Evolutionary conservation across 2,329 filamentous ascomycete genomes (phyloP).

Genomic region (Phyllosticta citriasiana): DNA sequence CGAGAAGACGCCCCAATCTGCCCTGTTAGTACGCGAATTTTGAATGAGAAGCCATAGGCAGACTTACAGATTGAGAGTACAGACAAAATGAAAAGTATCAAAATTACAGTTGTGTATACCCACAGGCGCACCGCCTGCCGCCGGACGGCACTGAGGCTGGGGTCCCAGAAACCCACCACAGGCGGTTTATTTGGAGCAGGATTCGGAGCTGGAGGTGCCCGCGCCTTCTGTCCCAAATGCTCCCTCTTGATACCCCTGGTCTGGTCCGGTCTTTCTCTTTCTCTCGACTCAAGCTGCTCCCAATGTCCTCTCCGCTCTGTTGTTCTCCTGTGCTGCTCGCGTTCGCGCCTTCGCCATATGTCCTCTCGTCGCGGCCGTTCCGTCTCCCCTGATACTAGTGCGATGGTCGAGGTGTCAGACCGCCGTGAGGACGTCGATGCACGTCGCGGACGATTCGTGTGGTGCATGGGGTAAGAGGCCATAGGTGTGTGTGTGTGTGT

Average conservation of each 20-base stretch:
- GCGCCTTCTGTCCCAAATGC: neutral
- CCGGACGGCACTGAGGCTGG: slow-evolving; percentile 28
- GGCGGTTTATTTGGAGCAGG: slow-evolving; percentile 10
- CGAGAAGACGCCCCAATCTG: slow-evolving; percentile 49
- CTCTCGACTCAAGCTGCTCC: neutral
- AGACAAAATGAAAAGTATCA: slow-evolving; percentile 46
- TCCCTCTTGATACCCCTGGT: neutral
- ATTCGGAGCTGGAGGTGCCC: neutral
- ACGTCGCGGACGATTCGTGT: neutral
- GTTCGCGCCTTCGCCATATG: neutral
- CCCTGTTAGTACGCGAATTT: neutral
- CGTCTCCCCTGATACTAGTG: neutral
- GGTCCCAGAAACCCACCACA: slow-evolving; percentile 39
- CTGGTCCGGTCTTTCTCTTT: slow-evolving; percentile 8
- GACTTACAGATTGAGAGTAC: slow-evolving; percentile 44
- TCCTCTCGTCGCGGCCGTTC: neutral
- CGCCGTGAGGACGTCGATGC: neutral
- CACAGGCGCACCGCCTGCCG: slow-evolving; percentile 32
- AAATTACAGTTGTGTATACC: slow-evolving; percentile 35
- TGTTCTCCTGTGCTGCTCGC: neutral
- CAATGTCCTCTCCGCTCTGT: neutral
- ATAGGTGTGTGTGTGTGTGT: neutral
- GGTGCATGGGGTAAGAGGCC: neutral
- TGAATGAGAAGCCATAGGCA: too few species aligned
- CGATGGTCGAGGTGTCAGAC: neutral